Conservation (phyloP, 2,329 filamentous ascomycete genomes). For the Myrmaecium sp. region DNA sequence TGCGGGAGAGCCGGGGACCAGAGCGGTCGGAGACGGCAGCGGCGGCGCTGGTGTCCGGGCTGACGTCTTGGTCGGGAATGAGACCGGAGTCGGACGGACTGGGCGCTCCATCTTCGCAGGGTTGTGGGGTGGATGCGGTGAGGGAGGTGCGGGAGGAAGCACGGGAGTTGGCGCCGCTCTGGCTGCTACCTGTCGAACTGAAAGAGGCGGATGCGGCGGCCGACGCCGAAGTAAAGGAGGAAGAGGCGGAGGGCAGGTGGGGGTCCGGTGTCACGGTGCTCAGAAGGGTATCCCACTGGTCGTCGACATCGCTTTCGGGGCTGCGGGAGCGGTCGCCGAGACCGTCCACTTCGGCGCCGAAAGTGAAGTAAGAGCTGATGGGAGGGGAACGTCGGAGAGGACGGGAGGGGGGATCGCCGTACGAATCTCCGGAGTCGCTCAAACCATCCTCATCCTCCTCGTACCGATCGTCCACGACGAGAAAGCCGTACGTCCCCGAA, state of each 20-base stretch:
- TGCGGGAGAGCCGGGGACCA: too few species aligned
- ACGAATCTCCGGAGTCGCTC: too few species aligned
- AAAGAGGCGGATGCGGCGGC: constrained; percentile 36
- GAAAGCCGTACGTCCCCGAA: too few species aligned
- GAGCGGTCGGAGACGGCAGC: too few species aligned
- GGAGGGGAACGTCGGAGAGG: constrained; percentile 19
- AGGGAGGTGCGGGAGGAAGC: constrained; percentile 21
- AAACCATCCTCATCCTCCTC: constrained; percentile 11
- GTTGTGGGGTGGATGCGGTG: constrained; percentile 8
- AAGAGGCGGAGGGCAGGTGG: constrained; percentile 60
- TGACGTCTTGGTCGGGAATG: too few species aligned
- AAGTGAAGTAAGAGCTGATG: constrained; percentile 20
- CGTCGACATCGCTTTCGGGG: constrained; percentile 49
- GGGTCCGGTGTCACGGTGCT: constrained; percentile 69
- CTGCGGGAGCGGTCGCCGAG: constrained; percentile 75
- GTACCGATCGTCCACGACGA: too few species aligned
- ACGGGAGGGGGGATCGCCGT: constrained; percentile 21
- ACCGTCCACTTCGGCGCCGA: constrained; percentile 41
- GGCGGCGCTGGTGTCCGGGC: too few species aligned
- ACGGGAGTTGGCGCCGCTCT: constrained; percentile 33
- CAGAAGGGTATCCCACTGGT: constrained; percentile 65
- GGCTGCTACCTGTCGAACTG: too few species aligned
- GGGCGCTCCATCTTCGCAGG: too few species aligned
- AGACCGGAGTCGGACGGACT: too few species aligned
- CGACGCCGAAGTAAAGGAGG: constrained; percentile 62